Percentiles rank a stretch among this genome's conserved stretches.
Conservation (phyloP, 306 rosid species). For the Castanospermum australe region DNA sequence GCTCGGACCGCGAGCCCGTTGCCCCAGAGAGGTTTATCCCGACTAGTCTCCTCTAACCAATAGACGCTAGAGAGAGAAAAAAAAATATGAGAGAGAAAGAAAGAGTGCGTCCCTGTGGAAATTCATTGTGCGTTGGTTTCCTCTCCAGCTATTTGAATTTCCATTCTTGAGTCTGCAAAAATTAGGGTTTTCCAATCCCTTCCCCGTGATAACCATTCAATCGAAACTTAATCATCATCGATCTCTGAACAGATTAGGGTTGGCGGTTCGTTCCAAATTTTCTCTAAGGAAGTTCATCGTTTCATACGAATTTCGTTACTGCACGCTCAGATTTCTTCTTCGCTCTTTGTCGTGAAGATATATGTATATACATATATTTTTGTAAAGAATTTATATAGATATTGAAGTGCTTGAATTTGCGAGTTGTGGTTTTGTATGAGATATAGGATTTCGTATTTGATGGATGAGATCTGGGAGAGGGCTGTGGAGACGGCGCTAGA, state of each 20-base stretch:
- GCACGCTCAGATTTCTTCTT: background rate
- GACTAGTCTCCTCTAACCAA: constrained; percentile 32
- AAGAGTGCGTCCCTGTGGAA: constrained; percentile 14
- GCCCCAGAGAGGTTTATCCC: constrained; percentile 48
- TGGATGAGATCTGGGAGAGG: constrained; percentile 99
- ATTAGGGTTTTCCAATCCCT: constrained; percentile 45
- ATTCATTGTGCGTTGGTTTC: constrained; percentile 14
- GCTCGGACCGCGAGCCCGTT: constrained; percentile 31
- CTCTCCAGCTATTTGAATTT: constrained; percentile 24
- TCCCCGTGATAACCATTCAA: background rate
- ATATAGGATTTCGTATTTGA: constrained; percentile 57
- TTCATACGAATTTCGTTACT: background rate
- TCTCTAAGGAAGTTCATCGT: background rate
- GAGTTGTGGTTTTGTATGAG: constrained; percentile 44
- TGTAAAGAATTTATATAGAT: too few species aligned
- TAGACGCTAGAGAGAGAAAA: constrained; percentile 39
- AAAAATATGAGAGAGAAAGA: constrained; percentile 16
- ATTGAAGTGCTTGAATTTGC: background rate
- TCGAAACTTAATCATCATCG: background rate
- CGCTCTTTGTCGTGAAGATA: background rate
- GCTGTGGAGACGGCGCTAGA: constrained; percentile 91
- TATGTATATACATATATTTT: background rate
- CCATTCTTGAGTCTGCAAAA: constrained; percentile 35
- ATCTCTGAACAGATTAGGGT: background rate
- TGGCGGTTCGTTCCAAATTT: background rate